Evolutionary conservation across 225 moss, liverwort and hornwort genomes (phyloP).

Genomic region (Sphagnum tenellum): DNA sequence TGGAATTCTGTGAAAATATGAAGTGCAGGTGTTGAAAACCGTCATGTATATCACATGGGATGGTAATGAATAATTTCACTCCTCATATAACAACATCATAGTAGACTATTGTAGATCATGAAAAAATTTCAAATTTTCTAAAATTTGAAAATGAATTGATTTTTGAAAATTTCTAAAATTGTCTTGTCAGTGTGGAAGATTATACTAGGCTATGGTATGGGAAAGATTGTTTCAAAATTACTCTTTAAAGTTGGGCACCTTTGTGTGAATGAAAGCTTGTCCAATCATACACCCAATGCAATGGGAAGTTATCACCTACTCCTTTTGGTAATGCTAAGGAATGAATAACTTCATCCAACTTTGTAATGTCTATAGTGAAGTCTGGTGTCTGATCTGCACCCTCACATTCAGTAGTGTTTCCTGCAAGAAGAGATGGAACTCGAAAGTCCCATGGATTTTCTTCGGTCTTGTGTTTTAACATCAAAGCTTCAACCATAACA

Average conservation of each 20-base stretch:
- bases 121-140: no score
- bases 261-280: background rate
- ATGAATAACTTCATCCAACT: constrained; percentile 31
- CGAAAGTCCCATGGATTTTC: constrained; percentile 60
- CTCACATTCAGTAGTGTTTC: constrained; percentile 61
- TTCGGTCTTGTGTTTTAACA: constrained; percentile 53
- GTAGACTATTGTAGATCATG: no score
- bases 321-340: constrained; percentile 27
- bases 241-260: background rate
- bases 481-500: constrained; percentile 40
- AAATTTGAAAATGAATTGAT: no score
- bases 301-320: constrained; percentile 37
- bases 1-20: no score
- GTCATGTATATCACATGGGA: no score
- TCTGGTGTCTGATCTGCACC: constrained; percentile 47
- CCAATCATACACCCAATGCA: constrained; percentile 63
- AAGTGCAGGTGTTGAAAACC: no score
- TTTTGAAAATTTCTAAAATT: no score
- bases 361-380: constrained; percentile 40
- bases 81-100: no score
- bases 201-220: no score
- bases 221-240: background rate
- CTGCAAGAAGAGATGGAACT: constrained; percentile 26
- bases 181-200: no score
- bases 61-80: no score